phyloP scores from a whole-genome alignment of 176 grass and related monocot species.

The Alopecurus myosuroides region DNA sequence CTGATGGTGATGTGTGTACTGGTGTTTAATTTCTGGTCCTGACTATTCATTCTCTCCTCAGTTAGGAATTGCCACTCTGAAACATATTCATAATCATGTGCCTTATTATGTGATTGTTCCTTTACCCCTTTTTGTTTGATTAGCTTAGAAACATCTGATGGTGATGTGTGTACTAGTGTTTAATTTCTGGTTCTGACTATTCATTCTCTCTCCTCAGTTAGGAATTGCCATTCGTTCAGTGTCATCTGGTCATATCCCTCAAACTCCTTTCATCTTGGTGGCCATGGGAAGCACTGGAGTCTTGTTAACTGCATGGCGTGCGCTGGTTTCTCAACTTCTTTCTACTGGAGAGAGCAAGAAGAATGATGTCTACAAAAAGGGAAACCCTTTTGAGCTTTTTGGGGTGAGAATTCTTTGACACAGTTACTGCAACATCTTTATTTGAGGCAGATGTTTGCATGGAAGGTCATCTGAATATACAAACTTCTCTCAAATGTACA shows the following conservation, averaged over 20 bases:
- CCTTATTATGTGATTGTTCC: background rate
- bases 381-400: slow-evolving; percentile 91
- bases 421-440: background rate
- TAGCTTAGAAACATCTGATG: background rate
- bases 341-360: slow-evolving; percentile 41
- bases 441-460: background rate
- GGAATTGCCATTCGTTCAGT: slow-evolving; percentile 73
- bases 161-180: background rate
- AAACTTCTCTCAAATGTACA: background rate
- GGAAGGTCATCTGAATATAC: background rate
- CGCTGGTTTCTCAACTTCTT: slow-evolving; percentile 64
- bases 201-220: slow-evolving; percentile 34
- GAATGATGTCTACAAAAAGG: slow-evolving; percentile 70
- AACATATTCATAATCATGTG: background rate
- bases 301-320: slow-evolving; percentile 80
- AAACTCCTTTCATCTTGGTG: slow-evolving; percentile 70
- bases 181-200: background rate
- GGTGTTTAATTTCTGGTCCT: background rate
- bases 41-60: background rate
- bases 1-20: background rate
- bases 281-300: slow-evolving; percentile 78
- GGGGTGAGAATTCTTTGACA: slow-evolving; percentile 43
- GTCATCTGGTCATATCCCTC: slow-evolving; percentile 65
- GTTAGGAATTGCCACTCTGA: too few species aligned
- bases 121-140: background rate